These are phyloP conservation scores for Luffa aegyptiaca DNA, from an alignment of 306 rosid genomes.

Conservation along the genomic window DNA sequence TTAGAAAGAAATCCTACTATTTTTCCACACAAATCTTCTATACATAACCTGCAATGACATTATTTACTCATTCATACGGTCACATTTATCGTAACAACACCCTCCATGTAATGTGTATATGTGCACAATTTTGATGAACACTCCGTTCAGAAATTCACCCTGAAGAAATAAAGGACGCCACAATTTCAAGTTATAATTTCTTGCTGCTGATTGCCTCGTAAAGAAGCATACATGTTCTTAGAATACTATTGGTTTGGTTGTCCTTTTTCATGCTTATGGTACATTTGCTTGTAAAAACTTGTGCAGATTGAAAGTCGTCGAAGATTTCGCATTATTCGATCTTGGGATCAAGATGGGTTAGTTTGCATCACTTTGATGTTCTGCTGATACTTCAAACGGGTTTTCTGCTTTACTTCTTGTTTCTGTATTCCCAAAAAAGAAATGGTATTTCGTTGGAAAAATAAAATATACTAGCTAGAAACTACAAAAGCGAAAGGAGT, in stretches of 20 bases:
- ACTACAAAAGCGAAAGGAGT: neutral
- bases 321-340: conserved; percentile 56
- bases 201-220: neutral
- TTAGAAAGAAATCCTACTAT: neutral
- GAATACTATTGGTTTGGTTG: neutral
- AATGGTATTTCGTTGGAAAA: neutral
- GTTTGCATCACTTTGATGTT: conserved; percentile 15
- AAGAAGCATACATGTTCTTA: neutral
- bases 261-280: neutral
- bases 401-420: neutral
- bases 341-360: conserved; percentile 95
- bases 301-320: conserved; percentile 87
- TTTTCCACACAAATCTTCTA: neutral
- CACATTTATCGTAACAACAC: neutral
- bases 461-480: neutral
- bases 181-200: neutral
- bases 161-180: neutral
- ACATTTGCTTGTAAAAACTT: neutral
- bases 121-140: neutral
- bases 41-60: neutral
- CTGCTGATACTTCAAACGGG: conserved; percentile 2
- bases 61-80: neutral
- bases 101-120: neutral
- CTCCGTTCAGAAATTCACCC: neutral
- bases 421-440: neutral